phyloP scores from a whole-genome alignment of 306 rosid species.

The Biancaea sappan region DNA sequence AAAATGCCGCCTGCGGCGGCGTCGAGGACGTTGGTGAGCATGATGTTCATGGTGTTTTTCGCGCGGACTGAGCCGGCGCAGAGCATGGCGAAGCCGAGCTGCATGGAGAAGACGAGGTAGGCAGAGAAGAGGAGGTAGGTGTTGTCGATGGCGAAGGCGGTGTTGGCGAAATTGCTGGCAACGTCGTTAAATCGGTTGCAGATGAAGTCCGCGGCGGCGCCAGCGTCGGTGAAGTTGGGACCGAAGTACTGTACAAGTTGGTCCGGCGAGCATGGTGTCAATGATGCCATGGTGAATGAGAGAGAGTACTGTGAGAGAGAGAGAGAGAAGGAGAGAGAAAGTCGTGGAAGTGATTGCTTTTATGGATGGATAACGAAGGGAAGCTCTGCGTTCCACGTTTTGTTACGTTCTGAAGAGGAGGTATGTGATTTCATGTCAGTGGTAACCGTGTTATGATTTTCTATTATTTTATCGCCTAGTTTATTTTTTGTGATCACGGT shows the following conservation, averaged over 20 bases:
- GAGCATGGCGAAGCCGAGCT: constrained; percentile 96
- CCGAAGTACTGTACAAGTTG: constrained; percentile 56
- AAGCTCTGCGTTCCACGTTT: background rate
- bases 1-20: constrained; percentile 88
- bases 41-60: constrained; percentile 98
- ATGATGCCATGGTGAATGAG: constrained; percentile 35
- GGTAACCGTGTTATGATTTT: no score
- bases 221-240: constrained; percentile 56
- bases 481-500: no score
- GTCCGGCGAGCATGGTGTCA: constrained; percentile 36
- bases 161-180: constrained; percentile 44
- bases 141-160: constrained; percentile 58
- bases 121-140: constrained; percentile 92
- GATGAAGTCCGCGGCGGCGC: constrained; percentile 62
- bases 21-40: constrained; percentile 96
- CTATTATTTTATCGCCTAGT: no score
- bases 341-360: background rate
- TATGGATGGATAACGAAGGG: background rate
- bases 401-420: background rate
- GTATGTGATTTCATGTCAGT: no score
- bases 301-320: background rate
- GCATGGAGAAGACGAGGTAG: constrained; percentile 98
- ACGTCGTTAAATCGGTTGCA: constrained; percentile 55
- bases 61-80: constrained; percentile 99
- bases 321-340: no score